phyloP scores from a whole-genome alignment of 2,329 filamentous ascomycete species.

The Aspergillus unguis region DNA sequence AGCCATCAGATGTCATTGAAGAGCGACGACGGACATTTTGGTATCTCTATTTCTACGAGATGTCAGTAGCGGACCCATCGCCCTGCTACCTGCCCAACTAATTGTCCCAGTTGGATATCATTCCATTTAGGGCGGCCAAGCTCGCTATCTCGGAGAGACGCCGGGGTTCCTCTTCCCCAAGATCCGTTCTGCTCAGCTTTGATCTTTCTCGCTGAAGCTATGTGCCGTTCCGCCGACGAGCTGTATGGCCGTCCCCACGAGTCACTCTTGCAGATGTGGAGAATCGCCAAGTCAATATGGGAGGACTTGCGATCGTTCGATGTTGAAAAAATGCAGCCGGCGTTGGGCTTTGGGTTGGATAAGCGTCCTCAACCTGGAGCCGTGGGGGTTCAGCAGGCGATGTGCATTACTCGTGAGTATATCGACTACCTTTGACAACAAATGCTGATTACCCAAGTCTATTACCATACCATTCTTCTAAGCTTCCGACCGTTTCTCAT shows the following conservation, averaged over 20 bases:
- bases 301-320: constrained; percentile 31
- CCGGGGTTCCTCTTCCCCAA: constrained; percentile 37
- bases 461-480: constrained; percentile 43
- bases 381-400: constrained; percentile 41
- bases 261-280: constrained; percentile 38
- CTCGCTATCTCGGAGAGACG: constrained; percentile 38
- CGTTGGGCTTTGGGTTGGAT: constrained; percentile 35
- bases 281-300: constrained; percentile 30
- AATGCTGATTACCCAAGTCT: constrained; percentile 30
- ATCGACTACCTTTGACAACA: background rate
- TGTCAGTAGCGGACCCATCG: constrained; percentile 25
- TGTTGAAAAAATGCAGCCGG: constrained; percentile 22
- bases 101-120: constrained; percentile 40
- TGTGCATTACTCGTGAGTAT: constrained; percentile 40
- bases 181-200: constrained; percentile 40
- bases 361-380: constrained; percentile 36
- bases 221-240: constrained; percentile 40
- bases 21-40: constrained; percentile 40
- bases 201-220: constrained; percentile 37
- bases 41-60: constrained; percentile 46
- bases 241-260: constrained; percentile 45
- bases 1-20: constrained; percentile 33
- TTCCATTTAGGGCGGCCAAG: constrained; percentile 44
- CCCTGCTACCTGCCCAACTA: background rate
- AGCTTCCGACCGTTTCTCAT: constrained; percentile 47